Percentiles rank a stretch among this genome's conserved stretches.
Conservation (phyloP, 768 basidiomycete species). For the Leccinum boreale region DNA sequence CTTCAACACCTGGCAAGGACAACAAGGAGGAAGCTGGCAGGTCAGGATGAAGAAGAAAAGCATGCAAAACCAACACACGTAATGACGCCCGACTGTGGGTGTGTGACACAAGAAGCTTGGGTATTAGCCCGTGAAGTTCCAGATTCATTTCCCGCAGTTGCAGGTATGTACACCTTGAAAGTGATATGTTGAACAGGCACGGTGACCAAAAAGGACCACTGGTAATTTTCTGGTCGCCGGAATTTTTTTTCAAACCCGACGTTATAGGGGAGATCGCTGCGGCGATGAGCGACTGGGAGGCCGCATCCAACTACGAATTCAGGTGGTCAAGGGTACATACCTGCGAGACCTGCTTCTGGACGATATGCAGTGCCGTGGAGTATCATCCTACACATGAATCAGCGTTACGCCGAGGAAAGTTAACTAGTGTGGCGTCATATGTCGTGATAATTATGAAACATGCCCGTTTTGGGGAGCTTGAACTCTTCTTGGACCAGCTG, state of each 20-base stretch:
- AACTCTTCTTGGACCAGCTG: slow-evolving; percentile 32
- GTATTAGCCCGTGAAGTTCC: slow-evolving; percentile 5
- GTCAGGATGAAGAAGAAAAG: slow-evolving; percentile 70
- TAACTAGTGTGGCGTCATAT: slow-evolving; percentile 15
- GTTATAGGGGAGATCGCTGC: slow-evolving; percentile 60
- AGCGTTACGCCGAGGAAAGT: background rate
- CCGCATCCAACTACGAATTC: slow-evolving; percentile 57
- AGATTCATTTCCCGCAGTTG: slow-evolving; percentile 1
- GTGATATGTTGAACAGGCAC: no score
- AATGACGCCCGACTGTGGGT: slow-evolving; percentile 49
- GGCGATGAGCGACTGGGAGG: slow-evolving; percentile 61
- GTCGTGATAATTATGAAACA: slow-evolving; percentile 47
- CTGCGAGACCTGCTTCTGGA: slow-evolving; percentile 47
- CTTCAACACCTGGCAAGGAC: slow-evolving; percentile 45
- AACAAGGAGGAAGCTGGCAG: slow-evolving; percentile 55
- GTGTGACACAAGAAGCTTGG: slow-evolving; percentile 18
- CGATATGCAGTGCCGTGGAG: slow-evolving; percentile 48
- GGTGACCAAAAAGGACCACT: no score
- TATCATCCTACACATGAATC: slow-evolving; percentile 47
- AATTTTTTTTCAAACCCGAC: no score
- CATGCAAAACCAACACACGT: slow-evolving; percentile 71
- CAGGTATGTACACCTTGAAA: slow-evolving; percentile 37
- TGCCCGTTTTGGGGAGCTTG: slow-evolving; percentile 43
- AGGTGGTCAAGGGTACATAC: slow-evolving; percentile 64
- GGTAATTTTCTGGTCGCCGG: no score